phyloP scores from a whole-genome alignment of 2,329 filamentous ascomycete species.

The Epichloe glyceriae region DNA sequence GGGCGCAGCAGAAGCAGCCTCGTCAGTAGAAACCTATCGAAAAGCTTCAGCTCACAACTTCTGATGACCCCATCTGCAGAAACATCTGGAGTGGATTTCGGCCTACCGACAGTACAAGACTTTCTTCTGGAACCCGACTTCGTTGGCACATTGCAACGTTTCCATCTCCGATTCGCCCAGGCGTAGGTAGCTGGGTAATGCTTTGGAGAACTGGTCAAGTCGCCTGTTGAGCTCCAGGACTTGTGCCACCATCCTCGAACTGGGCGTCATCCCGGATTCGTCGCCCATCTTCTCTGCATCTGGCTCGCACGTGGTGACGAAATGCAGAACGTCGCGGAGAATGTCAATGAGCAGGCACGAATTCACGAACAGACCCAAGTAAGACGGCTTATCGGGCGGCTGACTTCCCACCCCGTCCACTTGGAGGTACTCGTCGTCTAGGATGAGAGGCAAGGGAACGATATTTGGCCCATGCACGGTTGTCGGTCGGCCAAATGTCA shows the following conservation, averaged over 20 bases:
- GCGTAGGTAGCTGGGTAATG: background rate
- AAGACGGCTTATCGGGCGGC: background rate
- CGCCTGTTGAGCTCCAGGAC: slow-evolving; percentile 2
- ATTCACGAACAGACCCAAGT: slow-evolving; percentile 1
- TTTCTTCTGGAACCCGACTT: slow-evolving; percentile 1
- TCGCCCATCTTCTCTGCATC: background rate
- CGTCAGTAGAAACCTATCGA: background rate
- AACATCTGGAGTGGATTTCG: background rate
- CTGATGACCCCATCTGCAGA: background rate
- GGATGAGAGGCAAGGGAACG: background rate
- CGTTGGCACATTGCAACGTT: background rate
- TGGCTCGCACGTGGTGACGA: slow-evolving; percentile 1
- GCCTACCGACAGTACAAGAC: slow-evolving; percentile 2
- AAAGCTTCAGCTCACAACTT: background rate
- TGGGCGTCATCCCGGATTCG: background rate
- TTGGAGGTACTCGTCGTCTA: slow-evolving; percentile 3
- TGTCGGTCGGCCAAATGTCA: slow-evolving; percentile 4
- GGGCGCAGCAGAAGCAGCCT: slow-evolving; percentile 1
- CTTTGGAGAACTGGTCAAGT: background rate
- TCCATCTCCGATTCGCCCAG: background rate
- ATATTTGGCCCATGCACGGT: slow-evolving; percentile 1
- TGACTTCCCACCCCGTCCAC: background rate
- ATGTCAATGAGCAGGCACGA: slow-evolving; percentile 1
- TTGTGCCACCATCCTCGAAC: background rate
- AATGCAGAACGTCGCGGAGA: background rate